Evolutionary conservation across 306 rosid species (phyloP).

Genomic region (Phaseolus lunatus): DNA sequence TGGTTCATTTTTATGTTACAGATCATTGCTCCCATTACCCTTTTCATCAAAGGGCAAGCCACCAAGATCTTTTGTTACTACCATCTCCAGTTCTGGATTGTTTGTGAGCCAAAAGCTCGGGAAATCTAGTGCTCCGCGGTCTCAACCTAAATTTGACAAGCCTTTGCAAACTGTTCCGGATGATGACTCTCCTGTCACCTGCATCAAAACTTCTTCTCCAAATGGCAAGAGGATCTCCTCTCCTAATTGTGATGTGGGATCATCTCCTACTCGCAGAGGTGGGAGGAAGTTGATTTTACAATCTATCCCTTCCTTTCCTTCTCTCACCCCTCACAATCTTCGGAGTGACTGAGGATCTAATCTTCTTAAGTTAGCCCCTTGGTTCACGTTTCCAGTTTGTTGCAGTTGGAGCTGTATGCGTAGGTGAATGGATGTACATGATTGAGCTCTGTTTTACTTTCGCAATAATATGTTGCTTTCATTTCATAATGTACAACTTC

Average conservation of each 20-base stretch:
- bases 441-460: conserved; percentile 44
- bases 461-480: conserved; percentile 50
- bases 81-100: conserved; percentile 65
- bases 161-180: conserved; percentile 53
- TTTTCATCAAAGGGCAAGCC: conserved; percentile 76
- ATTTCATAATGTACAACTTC: conserved; percentile 51
- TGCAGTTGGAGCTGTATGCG: conserved; percentile 29
- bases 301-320: conserved; percentile 89
- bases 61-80: conserved; percentile 65
- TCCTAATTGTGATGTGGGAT: conserved; percentile 62
- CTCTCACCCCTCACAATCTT: conserved; percentile 66
- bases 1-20: conserved; percentile 41
- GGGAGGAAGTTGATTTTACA: conserved; percentile 86
- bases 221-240: conserved; percentile 88
- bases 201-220: conserved; percentile 78
- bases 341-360: conserved; percentile 9
- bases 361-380: conserved; percentile 5
- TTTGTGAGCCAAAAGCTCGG: conserved; percentile 60
- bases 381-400: not conserved
- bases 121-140: conserved; percentile 55
- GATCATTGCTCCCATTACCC: conserved; percentile 64
- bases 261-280: conserved; percentile 68
- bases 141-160: conserved; percentile 62
- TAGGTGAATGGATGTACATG: conserved; percentile 50
- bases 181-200: conserved; percentile 62